Evolutionary conservation across 495 filamentous ascomycete species (phyloP), one percentile per base, ranked within the genome.

Genomic region (Penicillium herquei): DNA sequence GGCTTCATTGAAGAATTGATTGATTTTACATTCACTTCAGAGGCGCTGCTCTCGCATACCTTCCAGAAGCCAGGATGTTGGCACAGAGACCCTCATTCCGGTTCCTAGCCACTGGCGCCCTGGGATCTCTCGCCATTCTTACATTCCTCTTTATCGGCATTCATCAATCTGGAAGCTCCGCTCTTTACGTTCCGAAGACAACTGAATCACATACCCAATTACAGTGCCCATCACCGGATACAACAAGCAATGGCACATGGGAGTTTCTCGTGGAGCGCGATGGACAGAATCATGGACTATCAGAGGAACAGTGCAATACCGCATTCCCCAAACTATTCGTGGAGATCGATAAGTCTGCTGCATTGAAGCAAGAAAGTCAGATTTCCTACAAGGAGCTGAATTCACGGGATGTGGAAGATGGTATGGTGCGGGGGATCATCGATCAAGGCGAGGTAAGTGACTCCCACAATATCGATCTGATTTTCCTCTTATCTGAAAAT

Each of bases 311-410:
- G 49, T 81, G 77, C 51, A 63, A 56, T 6, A 41, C 35, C 17
- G 76, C 77, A 2, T 81, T 81, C 40, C 78, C 77, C 5, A 75
- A 71, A 47, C 50, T 81, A 5, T 81, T 76, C 51, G 54, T 54
- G 14, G 78, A 81, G 48, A 57, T 76, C n/a, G 68, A 76, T 17
- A 70, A 74, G 50, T 69, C 72, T 13, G 70, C 62, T 0, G 17
- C 21, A 8, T n/a, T 63, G 11, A 65, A 56, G 34, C 34, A 55
- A 11, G 51, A 60, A 0, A 56, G 54, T 11, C 48, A 7, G 7
- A 67, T 77, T 37, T 65, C 59, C 1, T 70, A 61, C 11, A 57
- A 69, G 8, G 73, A 78, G 49, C 35, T 77, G 33, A 66, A 77
- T 46, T 60, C 58, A 0, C 41, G 63, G 13, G 40, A 51, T 18